A percentile compares a stretch with the other conserved stretches of the same genome.
These are phyloP conservation scores for Euphorbia celastroides DNA, from an alignment of 441 rosid species.

Conservation along the genomic window DNA sequence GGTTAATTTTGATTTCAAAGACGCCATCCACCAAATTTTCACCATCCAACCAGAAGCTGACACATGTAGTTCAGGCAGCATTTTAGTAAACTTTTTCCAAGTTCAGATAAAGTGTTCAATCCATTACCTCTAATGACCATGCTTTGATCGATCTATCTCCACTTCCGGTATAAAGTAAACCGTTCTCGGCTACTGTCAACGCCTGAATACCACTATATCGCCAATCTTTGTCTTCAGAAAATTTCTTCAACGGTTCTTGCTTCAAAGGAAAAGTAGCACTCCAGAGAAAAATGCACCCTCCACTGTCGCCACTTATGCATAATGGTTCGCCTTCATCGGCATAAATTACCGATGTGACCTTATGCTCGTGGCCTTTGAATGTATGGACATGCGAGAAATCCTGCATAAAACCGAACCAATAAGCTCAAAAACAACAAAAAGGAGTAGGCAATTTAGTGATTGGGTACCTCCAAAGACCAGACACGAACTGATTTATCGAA, in stretches of 20 bases:
- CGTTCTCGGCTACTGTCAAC: conserved; percentile 53
- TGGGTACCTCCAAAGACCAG: conserved; percentile 90
- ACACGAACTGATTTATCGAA: conserved; percentile 66
- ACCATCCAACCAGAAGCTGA: too few species aligned
- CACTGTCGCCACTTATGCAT: conserved; percentile 79
- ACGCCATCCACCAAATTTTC: too few species aligned
- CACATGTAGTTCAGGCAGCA: too few species aligned
- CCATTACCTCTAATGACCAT: conserved; percentile 68
- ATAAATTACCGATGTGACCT: conserved; percentile 68
- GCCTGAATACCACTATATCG: conserved; percentile 87
- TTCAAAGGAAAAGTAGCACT: conserved; percentile 40
- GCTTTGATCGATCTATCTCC: conserved; percentile 88
- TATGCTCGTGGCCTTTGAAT: conserved; percentile 79
- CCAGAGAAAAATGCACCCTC: conserved; percentile 90
- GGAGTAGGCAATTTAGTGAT: too few species aligned
- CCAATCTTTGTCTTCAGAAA: conserved; percentile 93
- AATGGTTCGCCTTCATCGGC: conserved; percentile 56
- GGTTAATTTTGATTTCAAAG: too few species aligned
- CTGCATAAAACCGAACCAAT: conserved; percentile 30
- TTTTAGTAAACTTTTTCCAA: too few species aligned
- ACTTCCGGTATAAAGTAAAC: conserved; percentile 72
- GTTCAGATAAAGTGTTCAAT: conserved; percentile 10
- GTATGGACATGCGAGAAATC: conserved; percentile 77
- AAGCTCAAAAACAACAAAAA: conserved; percentile 2
- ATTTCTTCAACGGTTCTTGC: conserved; percentile 64